A percentile compares a stretch with the other conserved stretches of the same genome.
phyloP scores from a whole-genome alignment of 257 asterid species.

The Capsicum chinense region DNA sequence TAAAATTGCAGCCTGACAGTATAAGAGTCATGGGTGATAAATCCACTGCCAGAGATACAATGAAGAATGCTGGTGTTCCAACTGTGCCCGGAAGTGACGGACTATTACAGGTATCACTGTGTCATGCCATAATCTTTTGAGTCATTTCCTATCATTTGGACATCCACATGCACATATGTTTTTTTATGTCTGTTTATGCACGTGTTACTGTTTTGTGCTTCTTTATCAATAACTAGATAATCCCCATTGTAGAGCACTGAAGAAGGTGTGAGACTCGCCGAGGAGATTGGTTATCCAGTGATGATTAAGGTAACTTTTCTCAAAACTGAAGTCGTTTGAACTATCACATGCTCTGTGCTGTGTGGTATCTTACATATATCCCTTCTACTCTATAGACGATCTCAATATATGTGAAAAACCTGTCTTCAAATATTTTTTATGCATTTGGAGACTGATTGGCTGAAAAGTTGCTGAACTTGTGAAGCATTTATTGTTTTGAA shows the following conservation, averaged over 20 bases:
- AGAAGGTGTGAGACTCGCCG: constrained; percentile 84
- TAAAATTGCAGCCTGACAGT: constrained; percentile 83
- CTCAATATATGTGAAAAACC: neutral
- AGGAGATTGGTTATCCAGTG: constrained; percentile 88
- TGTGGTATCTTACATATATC: neutral
- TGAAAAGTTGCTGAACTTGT: constrained; percentile 24
- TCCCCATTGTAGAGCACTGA: constrained; percentile 71
- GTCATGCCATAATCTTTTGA: constrained; percentile 24
- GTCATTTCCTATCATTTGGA: constrained; percentile 11
- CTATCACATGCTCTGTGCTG: neutral
- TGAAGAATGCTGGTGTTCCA: constrained; percentile 99
- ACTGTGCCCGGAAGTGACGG: constrained; percentile 99
- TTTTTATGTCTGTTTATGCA: neutral
- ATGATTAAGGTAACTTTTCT: constrained; percentile 85
- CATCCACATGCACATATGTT: neutral
- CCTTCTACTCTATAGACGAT: neutral
- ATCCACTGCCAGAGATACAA: constrained; percentile 97
- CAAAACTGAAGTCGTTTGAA: constrained; percentile 15
- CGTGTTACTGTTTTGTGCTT: neutral
- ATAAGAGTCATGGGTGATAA: constrained; percentile 99
- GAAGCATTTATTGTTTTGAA: constrained; percentile 41
- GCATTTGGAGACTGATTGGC: constrained; percentile 24
- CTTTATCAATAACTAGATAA: constrained; percentile 1
- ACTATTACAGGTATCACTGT: constrained; percentile 64
- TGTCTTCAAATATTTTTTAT: neutral